Evolutionary conservation across 2,329 filamentous ascomycete species (phyloP), one percentile per base, ranked within the genome.

Genomic region (Aschersonia sp.): DNA sequence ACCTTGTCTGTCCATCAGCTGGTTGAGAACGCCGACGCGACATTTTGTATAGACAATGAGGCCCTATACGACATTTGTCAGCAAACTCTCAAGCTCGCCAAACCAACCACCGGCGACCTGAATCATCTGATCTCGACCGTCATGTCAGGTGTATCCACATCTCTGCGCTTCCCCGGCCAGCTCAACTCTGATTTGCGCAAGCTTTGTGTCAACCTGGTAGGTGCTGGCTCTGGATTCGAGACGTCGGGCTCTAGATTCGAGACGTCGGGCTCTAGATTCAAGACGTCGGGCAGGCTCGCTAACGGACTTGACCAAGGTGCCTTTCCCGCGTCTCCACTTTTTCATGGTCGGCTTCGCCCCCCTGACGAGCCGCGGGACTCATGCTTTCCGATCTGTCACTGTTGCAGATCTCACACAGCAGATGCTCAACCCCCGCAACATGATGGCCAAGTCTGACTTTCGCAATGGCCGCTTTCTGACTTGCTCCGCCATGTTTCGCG

Each of bases 371-470:
- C 72, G 72, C 55, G 72, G 72, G 61, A 84, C 89, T 58, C 72
- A 92, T 78, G 87, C 86, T 60, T 98, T 97, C 90, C 92, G 92
- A 66, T 89, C 92, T 57, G 85, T 97, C 69, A 88, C 84, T 63
- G 92, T 97, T 53, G 90, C 90, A 50, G 92, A 97, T 78, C 81
- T 98, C 69, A 97, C 90, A 63, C 92, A 97, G 78, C 92, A 98
- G 73, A 97, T 98, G 88, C 96, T 94, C 78, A 92, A 98, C 77
- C 89, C 92, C 63, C 97, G 97, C 87, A 98, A 98, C 84, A 98
- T 97, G 90, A 97, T 98, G 92, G 92, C 92, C 73, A 92, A 92
- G 56, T 94, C 89, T 55, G 92, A 98, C 77, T 97, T 97, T 87
- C 87, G 92, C 64, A 97, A 97, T 71, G 92, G 92, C 69, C 92